phyloP scores from a whole-genome alignment of 2,329 filamentous ascomycete species.

The Calonectria leucothoes region DNA sequence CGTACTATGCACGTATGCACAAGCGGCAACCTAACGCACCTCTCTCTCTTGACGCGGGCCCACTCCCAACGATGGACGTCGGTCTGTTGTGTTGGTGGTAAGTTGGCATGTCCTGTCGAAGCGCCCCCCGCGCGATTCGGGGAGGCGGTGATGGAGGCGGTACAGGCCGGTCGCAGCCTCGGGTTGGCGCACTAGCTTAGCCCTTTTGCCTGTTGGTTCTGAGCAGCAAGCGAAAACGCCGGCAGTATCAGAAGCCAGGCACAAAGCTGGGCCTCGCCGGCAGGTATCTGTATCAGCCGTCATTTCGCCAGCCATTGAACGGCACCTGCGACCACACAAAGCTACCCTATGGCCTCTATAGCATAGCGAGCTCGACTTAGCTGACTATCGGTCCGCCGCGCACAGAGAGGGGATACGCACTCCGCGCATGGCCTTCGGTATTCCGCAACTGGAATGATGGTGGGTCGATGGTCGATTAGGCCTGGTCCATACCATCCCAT shows the following conservation, averaged over 20 bases:
- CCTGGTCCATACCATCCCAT: constrained; percentile 30
- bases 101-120: background rate
- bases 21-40: background rate
- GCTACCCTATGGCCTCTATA: background rate
- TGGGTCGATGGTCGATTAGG: constrained; percentile 32
- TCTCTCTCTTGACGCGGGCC: constrained; percentile 1
- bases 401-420: background rate
- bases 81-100: constrained; percentile 1
- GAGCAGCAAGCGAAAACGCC: background rate
- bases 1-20: background rate
- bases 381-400: background rate
- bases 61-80: background rate
- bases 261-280: background rate
- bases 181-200: background rate
- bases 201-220: background rate
- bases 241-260: constrained; percentile 1
- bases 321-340: background rate
- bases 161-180: background rate
- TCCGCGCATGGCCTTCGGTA: constrained; percentile 36
- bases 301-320: background rate
- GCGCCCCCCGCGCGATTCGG: background rate
- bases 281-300: background rate
- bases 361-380: background rate
- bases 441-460: constrained; percentile 44
- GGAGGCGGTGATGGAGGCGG: constrained; percentile 7